Conservation (phyloP, 208 protist species). For the Tritrichomonas foetus region DNA sequence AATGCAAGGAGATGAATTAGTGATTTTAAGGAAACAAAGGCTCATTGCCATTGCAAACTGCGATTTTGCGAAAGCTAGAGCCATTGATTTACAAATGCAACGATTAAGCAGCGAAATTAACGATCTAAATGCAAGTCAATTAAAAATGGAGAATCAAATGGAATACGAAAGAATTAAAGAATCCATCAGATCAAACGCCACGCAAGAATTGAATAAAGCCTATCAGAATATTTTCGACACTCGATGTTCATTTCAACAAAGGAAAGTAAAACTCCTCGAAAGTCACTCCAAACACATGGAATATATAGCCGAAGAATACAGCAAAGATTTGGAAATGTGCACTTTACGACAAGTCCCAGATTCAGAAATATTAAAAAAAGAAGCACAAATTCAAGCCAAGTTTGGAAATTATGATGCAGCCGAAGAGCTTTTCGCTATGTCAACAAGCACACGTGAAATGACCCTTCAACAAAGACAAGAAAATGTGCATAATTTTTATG, state of each 20-base stretch:
- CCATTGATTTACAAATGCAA: not conserved
- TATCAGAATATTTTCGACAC: not conserved
- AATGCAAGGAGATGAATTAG: slow-evolving; percentile 1
- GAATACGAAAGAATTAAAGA: not conserved
- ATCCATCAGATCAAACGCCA: not conserved
- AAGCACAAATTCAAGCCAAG: not conserved
- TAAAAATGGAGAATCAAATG: not conserved
- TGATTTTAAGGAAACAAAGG: not conserved
- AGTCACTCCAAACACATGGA: not conserved
- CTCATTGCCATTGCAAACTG: not conserved
- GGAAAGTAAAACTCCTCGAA: not conserved
- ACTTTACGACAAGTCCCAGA: not conserved
- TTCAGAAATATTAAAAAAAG: not conserved
- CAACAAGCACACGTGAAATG: not conserved
- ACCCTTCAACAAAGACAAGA: not conserved
- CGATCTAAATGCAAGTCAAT: not conserved
- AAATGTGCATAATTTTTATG: not conserved
- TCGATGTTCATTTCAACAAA: not conserved
- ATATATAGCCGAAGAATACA: not conserved
- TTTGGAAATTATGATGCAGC: not conserved
- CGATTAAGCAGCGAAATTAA: not conserved
- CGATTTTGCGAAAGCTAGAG: not conserved
- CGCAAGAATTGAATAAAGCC: not conserved
- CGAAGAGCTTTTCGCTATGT: not conserved
- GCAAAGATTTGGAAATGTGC: not conserved